Evolutionary conservation across 768 basidiomycete genomes (phyloP).

Genomic region (Leucosporidium scottii): DNA sequence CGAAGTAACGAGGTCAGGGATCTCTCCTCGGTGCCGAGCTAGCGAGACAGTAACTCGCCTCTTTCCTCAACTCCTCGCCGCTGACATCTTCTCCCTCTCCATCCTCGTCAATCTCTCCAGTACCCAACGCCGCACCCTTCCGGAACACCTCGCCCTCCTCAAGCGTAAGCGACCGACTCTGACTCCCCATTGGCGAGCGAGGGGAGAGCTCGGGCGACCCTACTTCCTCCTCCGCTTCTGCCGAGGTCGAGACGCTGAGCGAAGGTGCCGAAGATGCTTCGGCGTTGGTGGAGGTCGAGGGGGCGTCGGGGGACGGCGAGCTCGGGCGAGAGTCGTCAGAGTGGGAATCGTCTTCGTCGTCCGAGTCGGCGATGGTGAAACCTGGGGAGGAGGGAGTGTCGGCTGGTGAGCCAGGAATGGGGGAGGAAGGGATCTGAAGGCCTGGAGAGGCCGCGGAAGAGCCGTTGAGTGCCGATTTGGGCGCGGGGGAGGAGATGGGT

Average conservation of each 20-base stretch:
- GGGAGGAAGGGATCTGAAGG: no score
- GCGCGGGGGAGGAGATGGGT: neutral
- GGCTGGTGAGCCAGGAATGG: no score
- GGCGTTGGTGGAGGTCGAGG: neutral
- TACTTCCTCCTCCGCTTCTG: neutral
- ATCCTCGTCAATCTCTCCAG: constrained; percentile 60
- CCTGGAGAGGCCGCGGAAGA: no score
- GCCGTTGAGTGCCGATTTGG: neutral
- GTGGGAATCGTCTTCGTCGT: constrained; percentile 35
- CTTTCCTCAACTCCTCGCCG: constrained; percentile 71
- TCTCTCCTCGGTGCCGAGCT: no score
- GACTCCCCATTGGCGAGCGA: constrained; percentile 30
- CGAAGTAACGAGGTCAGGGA: no score
- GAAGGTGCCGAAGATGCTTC: neutral
- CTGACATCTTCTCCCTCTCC: constrained; percentile 60
- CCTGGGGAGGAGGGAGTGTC: constrained; percentile 23
- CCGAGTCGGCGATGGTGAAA: constrained; percentile 47
- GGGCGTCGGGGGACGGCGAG: neutral
- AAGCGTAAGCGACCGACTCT: constrained; percentile 20
- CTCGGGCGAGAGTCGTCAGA: neutral
- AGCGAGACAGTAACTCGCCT: constrained; percentile 43
- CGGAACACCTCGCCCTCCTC: constrained; percentile 97
- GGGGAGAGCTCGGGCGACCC: neutral
- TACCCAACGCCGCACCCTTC: constrained; percentile 66
- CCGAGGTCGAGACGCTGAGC: neutral